These are phyloP conservation scores for Triticum dicoccoides DNA, from an alignment of 176 grass and related monocot species.

Conservation along the genomic window DNA sequence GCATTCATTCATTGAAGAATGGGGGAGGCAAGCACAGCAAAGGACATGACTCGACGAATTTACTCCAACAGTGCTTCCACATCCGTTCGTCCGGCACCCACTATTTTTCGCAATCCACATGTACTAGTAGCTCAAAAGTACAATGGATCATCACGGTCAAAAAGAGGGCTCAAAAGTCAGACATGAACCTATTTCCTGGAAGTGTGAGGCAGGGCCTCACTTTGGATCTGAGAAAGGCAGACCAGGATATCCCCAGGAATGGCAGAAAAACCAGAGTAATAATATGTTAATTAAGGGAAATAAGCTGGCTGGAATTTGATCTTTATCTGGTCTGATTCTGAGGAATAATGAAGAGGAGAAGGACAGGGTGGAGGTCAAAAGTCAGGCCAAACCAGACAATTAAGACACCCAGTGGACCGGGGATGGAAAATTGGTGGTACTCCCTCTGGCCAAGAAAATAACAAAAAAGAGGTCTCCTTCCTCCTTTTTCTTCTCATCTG, in stretches of 20 bases:
- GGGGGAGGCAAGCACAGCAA: no score
- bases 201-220: background rate
- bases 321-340: slow-evolving; percentile 10
- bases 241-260: slow-evolving; percentile 38
- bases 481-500: background rate
- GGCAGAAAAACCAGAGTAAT: background rate
- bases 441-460: background rate
- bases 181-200: slow-evolving; percentile 18
- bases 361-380: slow-evolving; percentile 38
- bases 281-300: background rate
- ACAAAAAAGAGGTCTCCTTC: background rate
- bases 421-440: background rate
- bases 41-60: slow-evolving; percentile 4
- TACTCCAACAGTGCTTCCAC: background rate
- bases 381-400: slow-evolving; percentile 38
- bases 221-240: slow-evolving; percentile 30
- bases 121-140: background rate
- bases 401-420: slow-evolving; percentile 5
- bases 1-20: background rate
- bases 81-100: slow-evolving; percentile 21
- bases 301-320: background rate
- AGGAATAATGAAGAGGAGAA: slow-evolving; percentile 12
- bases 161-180: slow-evolving; percentile 26
- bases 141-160: background rate
- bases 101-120: background rate